Evolutionary conservation across 768 basidiomycete species (phyloP), one percentile per base, ranked within the genome.

Genomic region (Tylopilus subfusipes): DNA sequence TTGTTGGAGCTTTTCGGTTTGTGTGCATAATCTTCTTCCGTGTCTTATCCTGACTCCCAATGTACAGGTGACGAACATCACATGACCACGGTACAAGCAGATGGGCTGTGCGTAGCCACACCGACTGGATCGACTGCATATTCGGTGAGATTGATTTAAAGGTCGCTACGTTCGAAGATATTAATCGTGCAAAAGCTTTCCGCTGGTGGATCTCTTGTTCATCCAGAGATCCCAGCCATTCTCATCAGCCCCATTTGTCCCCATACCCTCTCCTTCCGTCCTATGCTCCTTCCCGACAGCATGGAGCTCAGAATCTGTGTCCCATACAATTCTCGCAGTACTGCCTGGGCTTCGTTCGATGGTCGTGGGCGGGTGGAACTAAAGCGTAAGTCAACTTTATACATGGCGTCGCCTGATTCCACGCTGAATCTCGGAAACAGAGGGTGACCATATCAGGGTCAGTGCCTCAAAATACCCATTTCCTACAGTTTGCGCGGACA

Each of bases 81-180:
- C 75, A 87, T 99, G 82, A 99, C 97, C 2, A 99, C 97, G 2
- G 97, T 98, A 3, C 97, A 98, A 74, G 97, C 95, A 0, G 97
- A 99, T 64, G 97, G 97, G 13, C 76, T 99, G 40, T 93, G 90
- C 29, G 86, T 99, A 16, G 88, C 88, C 22, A 99, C 97, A 0
- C 97, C 97, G 9, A 99, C 97, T 0, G 97, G 97, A 5, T 98
- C 97, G 31, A 99, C 97, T 12, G 97, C 97, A 4, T 99, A 99
- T 72, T 99, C 97, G 16, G 92, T 93, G 63, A 43, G 87, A 53
- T 34, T 29, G 5, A 30, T 36, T 48, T 12, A 36, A 46, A 14
- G 16, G n/a, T 22, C 18, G 18, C 42, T 27, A 7, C 19, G n/a
- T 47, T 27, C 7, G 49, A 25, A 48, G 34, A 56, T 46, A 42